Evolutionary conservation across 768 basidiomycete genomes (phyloP).

Genomic region (Neoboletus subvelutipes): DNA sequence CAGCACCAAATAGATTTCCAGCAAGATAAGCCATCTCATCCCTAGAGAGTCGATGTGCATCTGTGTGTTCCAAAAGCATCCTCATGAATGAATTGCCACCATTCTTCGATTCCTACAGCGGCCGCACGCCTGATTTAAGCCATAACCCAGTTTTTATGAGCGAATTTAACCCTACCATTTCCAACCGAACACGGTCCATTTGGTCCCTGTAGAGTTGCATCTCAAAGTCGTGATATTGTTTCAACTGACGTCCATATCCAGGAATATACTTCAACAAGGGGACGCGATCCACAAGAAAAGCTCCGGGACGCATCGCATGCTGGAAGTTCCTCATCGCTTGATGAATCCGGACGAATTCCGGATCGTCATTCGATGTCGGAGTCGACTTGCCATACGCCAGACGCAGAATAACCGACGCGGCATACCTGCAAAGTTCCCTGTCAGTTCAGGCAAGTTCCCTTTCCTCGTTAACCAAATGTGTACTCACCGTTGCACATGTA

Average conservation of each 20-base stretch:
- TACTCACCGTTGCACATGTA: conserved; percentile 46
- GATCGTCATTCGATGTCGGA: conserved; percentile 21
- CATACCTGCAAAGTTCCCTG: conserved; percentile 18
- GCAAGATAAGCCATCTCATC: conserved; percentile 59
- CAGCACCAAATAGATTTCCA: conserved; percentile 59
- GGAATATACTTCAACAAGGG: conserved; percentile 47
- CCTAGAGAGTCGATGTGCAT: conserved; percentile 45
- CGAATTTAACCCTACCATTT: conserved; percentile 35
- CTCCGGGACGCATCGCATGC: conserved; percentile 31
- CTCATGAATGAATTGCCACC: conserved; percentile 42
- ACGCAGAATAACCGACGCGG: conserved; percentile 23
- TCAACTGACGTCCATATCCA: conserved; percentile 52
- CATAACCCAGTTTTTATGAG: no score
- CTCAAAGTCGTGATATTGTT: conserved; percentile 51
- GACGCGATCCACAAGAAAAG: conserved; percentile 36
- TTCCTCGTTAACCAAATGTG: no score
- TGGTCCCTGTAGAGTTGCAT: conserved; percentile 48
- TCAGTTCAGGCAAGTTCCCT: not conserved
- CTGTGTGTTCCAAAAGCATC: conserved; percentile 49
- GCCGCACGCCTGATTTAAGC: not conserved
- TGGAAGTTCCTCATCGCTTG: conserved; percentile 24
- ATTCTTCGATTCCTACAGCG: conserved; percentile 7
- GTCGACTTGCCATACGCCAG: conserved; percentile 27
- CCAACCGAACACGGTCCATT: conserved; percentile 42
- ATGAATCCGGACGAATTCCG: conserved; percentile 20